phyloP scores from a whole-genome alignment of 129 eudicot genomes.

The Dittrichia graveolens region DNA sequence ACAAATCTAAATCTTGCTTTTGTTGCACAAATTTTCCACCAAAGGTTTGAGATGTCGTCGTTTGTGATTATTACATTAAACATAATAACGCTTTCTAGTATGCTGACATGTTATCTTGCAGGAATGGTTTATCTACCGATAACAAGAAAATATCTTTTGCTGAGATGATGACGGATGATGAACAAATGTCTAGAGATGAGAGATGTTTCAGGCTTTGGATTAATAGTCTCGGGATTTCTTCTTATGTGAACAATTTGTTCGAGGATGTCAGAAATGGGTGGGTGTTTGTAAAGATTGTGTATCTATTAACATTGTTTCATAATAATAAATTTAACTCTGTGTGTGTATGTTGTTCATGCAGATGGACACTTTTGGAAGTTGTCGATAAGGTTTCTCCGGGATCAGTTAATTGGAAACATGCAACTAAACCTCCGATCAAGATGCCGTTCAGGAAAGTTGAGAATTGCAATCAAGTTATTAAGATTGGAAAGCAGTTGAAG shows the following conservation, averaged over 20 bases:
- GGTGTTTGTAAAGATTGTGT: constrained; percentile 27
- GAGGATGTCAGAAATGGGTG: constrained; percentile 96
- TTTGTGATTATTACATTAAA: not conserved
- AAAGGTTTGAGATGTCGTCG: constrained; percentile 49
- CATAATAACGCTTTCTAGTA: not conserved
- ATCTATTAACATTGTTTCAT: not conserved
- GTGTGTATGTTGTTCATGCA: constrained; percentile 31
- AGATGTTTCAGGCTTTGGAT: constrained; percentile 94
- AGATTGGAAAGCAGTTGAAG: constrained; percentile 80
- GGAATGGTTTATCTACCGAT: constrained; percentile 90
- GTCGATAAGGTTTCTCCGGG: constrained; percentile 83
- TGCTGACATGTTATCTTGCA: constrained; percentile 20
- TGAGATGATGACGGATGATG: constrained; percentile 98
- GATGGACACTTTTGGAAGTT: constrained; percentile 91
- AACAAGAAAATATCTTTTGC: constrained; percentile 84
- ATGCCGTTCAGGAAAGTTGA: constrained; percentile 99
- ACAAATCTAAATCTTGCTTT: constrained; percentile 90
- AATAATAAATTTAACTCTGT: not conserved
- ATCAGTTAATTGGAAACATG: constrained; percentile 91
- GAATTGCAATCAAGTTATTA: constrained; percentile 94
- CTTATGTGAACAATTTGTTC: constrained; percentile 84
- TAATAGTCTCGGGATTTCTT: constrained; percentile 80
- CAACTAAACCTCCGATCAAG: constrained; percentile 92
- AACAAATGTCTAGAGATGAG: constrained; percentile 88
- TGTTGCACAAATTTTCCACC: constrained; percentile 91